Evolutionary conservation across 306 rosid species (phyloP), one percentile per base, ranked within the genome.

Genomic region (Sechiopsis laciniata): DNA sequence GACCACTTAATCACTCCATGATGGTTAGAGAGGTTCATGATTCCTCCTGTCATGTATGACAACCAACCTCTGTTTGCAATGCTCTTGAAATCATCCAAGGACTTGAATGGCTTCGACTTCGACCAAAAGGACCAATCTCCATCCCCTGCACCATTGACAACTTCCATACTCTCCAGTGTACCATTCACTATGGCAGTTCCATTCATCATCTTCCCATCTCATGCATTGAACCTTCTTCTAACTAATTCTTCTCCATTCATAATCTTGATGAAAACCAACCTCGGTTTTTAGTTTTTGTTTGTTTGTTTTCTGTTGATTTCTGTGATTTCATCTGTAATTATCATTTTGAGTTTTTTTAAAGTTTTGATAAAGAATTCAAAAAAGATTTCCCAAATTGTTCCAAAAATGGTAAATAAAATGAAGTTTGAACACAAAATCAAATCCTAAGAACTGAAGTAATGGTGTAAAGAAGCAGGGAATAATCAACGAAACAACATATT

Each of bases 121-220:
- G 82, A 88, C 59, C 99, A 89, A 83, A 88, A 26, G 97, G 97
- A 0, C 97, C 97, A 4, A 95, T 95, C 68, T 80, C 85, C 53
- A 91, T 95, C 7, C 99, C 97, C 0, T 95, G 99, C 87, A 96
- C 83, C 9, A 88, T 89, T 11, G 90, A 91, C 55, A 76, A 91
- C 55, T 95, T 95, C 3, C 89, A 89, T 24, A 76, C 87, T 45
- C 91, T 95, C 7, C 96, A 95, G 75, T 87, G 78, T 48, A 55
- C 79, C 60, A 91, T 95, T 79, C 65, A 20, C 51, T 58, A 3
- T 11, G 19, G 76, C 10, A 15, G 56, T 80, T 72, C 14, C 81
- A 60, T 53, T 17, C 80, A 74, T 6, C 72, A 74, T 10, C 71
- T 67, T 14, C 71, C 55, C 37, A 2, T 82, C 55, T 81, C 83